phyloP scores from a whole-genome alignment of 2,329 filamentous ascomycete species.

The Mollisiaceae sp. region DNA sequence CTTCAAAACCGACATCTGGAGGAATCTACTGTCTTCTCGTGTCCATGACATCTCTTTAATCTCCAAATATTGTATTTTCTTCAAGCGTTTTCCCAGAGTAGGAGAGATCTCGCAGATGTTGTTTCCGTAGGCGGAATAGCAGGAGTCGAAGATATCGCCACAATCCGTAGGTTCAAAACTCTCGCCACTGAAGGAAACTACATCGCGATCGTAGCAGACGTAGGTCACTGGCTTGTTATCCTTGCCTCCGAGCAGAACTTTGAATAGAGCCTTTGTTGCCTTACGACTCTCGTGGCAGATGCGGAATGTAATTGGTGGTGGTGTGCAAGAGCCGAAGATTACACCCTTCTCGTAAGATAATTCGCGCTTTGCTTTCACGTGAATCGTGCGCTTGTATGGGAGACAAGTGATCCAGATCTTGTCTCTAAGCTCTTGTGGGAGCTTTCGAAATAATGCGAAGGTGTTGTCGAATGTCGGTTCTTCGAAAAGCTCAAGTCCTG shows the following conservation, averaged over 20 bases:
- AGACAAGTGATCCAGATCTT: not conserved
- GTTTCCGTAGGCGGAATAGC: not conserved
- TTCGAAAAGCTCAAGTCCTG: not conserved
- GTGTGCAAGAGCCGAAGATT: not conserved
- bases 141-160: not conserved
- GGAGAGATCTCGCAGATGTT: not conserved
- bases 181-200: not conserved
- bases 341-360: no score
- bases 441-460: not conserved
- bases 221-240: not conserved
- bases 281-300: not conserved
- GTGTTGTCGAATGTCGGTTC: not conserved
- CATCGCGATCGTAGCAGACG: not conserved
- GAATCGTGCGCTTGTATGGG: not conserved
- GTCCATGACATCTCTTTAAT: not conserved
- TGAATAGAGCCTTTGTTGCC: not conserved
- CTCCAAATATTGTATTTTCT: not conserved
- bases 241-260: not conserved
- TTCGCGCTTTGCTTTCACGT: not conserved
- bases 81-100: not conserved
- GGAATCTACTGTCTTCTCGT: not conserved
- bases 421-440: not conserved
- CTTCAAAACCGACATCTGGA: not conserved
- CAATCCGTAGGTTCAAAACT: not conserved
- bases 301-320: not conserved